These are phyloP conservation scores for Linderniella brevidens DNA, from an alignment of 257 asterid genomes.

Conservation along the genomic window DNA sequence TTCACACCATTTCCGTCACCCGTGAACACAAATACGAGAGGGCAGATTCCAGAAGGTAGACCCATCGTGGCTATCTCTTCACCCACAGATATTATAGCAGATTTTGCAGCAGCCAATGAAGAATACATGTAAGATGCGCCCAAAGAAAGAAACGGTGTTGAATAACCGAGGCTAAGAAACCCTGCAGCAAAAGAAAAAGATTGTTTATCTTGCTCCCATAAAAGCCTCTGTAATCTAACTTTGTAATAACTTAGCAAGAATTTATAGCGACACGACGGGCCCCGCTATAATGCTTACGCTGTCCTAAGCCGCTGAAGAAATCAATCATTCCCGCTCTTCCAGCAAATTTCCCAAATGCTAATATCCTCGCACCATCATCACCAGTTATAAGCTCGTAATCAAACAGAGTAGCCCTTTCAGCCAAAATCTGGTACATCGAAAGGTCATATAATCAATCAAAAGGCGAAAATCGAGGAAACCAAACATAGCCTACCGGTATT, in stretches of 20 bases:
- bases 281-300: constrained; percentile 25
- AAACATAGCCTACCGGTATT: background rate
- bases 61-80: constrained; percentile 95
- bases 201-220: background rate
- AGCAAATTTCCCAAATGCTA: constrained; percentile 89
- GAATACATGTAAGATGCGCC: constrained; percentile 92
- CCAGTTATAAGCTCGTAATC: constrained; percentile 93
- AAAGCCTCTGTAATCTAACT: background rate
- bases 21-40: constrained; percentile 80
- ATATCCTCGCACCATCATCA: constrained; percentile 67
- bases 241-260: no score
- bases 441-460: background rate
- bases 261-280: no score
- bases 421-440: constrained; percentile 35
- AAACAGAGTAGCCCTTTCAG: constrained; percentile 65
- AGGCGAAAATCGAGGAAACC: no score
- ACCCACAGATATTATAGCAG: constrained; percentile 87
- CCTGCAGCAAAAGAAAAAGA: constrained; percentile 34
- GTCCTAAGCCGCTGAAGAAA: constrained; percentile 71
- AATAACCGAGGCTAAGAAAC: constrained; percentile 80
- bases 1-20: constrained; percentile 83
- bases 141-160: constrained; percentile 84
- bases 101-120: constrained; percentile 90
- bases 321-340: constrained; percentile 94
- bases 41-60: constrained; percentile 72